phyloP scores from a whole-genome alignment of 2,329 filamentous ascomycete genomes.

The Aspergillus luchuensis region DNA sequence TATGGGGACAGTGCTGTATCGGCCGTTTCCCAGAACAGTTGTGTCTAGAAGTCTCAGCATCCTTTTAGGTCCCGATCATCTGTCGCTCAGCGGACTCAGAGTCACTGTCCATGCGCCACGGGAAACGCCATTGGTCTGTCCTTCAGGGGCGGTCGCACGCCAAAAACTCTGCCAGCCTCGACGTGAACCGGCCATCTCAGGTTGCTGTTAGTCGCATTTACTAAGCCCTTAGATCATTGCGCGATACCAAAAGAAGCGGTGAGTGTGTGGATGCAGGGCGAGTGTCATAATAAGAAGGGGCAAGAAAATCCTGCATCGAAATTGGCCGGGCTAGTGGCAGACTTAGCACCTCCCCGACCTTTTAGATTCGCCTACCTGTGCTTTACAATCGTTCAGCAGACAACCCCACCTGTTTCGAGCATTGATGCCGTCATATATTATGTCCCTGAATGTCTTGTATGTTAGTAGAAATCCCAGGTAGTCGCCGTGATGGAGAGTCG shows the following conservation, averaged over 20 bases:
- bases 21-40: conserved; percentile 1
- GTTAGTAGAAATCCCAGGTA: not conserved
- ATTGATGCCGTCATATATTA: not conserved
- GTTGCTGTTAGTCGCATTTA: conserved; percentile 13
- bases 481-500: not conserved
- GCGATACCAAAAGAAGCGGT: conserved; percentile 23
- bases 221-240: conserved; percentile 12
- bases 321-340: not conserved
- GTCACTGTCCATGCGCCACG: conserved; percentile 3
- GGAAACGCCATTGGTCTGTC: conserved; percentile 18
- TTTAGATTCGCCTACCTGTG: conserved; percentile 3
- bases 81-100: conserved; percentile 10
- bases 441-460: not conserved
- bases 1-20: not conserved
- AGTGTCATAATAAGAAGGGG: conserved; percentile 2
- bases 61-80: conserved; percentile 14
- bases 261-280: conserved; percentile 13
- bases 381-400: not conserved
- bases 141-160: conserved; percentile 15
- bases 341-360: conserved; percentile 1
- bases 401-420: not conserved
- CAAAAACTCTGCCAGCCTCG: conserved; percentile 19
- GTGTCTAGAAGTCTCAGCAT: conserved; percentile 16
- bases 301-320: conserved; percentile 9
- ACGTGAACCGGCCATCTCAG: conserved; percentile 15